Conservation (phyloP, 345 rosid species). For the Firmiana major region DNA sequence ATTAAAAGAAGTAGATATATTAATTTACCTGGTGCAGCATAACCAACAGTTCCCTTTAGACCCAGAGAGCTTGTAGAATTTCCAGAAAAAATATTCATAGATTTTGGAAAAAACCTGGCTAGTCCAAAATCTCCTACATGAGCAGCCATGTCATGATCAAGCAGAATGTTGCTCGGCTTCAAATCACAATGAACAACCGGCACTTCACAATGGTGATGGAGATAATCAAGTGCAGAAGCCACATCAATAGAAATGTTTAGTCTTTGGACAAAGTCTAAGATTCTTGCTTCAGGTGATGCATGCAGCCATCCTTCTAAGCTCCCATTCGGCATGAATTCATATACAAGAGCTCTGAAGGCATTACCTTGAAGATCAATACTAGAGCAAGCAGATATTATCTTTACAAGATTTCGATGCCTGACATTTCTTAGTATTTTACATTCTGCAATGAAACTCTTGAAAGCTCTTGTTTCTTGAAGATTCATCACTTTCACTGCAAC, state of each 20-base stretch:
- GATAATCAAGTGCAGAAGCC: slow-evolving; percentile 28
- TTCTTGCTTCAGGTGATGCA: background rate
- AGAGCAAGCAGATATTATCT: slow-evolving; percentile 3
- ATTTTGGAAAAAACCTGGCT: slow-evolving; percentile 19
- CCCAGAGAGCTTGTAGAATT: slow-evolving; percentile 28
- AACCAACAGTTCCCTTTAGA: slow-evolving; percentile 33
- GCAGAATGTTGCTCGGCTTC: slow-evolving; percentile 52
- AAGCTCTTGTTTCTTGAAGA: background rate
- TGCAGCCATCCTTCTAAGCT: slow-evolving; percentile 9
- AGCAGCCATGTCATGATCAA: slow-evolving; percentile 21
- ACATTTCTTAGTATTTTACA: background rate
- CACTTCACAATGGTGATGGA: slow-evolving; percentile 18
- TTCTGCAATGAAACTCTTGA: background rate
- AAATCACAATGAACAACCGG: slow-evolving; percentile 33
- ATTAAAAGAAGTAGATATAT: background rate
- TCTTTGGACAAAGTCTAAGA: slow-evolving; percentile 26
- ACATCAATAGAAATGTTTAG: slow-evolving; percentile 32
- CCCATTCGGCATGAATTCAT: slow-evolving; percentile 11
- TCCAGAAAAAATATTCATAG: background rate
- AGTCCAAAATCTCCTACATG: slow-evolving; percentile 33
- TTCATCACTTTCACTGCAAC: slow-evolving; percentile 14
- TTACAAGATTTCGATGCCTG: slow-evolving; percentile 4
- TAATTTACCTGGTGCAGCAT: slow-evolving; percentile 35
- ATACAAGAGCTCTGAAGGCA: slow-evolving; percentile 1
- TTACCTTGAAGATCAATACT: slow-evolving; percentile 6